Conservation (phyloP, 805 yeast genomes). For the Pichia californica region DNA sequence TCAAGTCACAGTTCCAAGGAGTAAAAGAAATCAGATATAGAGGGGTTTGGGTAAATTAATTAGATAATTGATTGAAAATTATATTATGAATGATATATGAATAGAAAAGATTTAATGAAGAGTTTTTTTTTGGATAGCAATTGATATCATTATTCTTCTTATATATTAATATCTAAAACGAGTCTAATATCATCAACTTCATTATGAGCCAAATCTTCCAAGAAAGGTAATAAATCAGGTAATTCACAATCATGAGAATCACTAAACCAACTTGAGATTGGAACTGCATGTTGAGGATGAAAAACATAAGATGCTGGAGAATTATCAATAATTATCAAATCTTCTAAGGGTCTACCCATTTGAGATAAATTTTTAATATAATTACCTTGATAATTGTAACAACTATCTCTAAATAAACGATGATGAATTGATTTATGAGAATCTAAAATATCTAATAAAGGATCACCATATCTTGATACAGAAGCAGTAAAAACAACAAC, state of each 20-base stretch:
- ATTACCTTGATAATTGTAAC: constrained; percentile 90
- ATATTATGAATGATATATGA: too few relatives aligned
- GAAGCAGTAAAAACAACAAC: constrained; percentile 97
- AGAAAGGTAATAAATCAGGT: constrained; percentile 81
- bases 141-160: neutral
- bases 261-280: constrained; percentile 96
- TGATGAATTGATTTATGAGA: constrained; percentile 73
- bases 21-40: neutral
- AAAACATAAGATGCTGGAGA: constrained; percentile 97
- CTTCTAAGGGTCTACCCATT: constrained; percentile 85
- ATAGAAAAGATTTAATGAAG: neutral
- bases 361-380: constrained; percentile 91
- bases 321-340: constrained; percentile 86
- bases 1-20: too few relatives aligned
- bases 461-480: constrained; percentile 93
- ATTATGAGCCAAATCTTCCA: constrained; percentile 71
- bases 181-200: constrained; percentile 79
- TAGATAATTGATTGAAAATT: too few relatives aligned
- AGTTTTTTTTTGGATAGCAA: neutral
- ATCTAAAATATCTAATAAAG: constrained; percentile 84
- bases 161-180: constrained; percentile 67
- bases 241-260: constrained; percentile 96
- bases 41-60: neutral
- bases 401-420: constrained; percentile 88
- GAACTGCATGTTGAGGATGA: constrained; percentile 97